Evolutionary conservation across 257 asterid genomes (phyloP).

Genomic region (Primulina tabacum): DNA sequence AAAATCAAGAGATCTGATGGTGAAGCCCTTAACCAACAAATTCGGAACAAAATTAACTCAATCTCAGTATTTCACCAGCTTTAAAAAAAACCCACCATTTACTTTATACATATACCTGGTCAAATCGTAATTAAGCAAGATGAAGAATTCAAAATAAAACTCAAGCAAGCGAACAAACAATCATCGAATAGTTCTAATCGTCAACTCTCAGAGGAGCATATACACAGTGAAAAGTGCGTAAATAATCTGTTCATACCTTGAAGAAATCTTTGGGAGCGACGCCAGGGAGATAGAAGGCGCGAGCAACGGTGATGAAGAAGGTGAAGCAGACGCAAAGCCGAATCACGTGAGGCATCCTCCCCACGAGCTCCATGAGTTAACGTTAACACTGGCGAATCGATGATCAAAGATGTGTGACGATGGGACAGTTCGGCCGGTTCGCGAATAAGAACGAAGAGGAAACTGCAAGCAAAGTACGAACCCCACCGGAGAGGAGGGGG

Average conservation of each 20-base stretch:
- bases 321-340: constrained; percentile 28
- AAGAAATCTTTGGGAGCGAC: constrained; percentile 87
- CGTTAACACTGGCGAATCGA: background rate
- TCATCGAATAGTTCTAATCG: background rate
- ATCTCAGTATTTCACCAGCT: background rate
- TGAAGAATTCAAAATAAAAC: background rate
- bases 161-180: constrained; percentile 8
- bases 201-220: background rate
- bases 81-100: background rate
- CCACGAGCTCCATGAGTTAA: constrained; percentile 25
- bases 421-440: constrained; percentile 15
- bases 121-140: background rate
- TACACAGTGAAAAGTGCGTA: background rate
- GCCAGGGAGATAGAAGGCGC: constrained; percentile 78
- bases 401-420: background rate
- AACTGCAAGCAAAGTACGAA: constrained; percentile 29
- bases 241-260: constrained; percentile 35
- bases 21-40: background rate
- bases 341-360: constrained; percentile 32
- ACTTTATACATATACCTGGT: background rate
- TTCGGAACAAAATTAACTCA: background rate
- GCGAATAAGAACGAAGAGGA: constrained; percentile 31
- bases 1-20: background rate
- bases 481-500: constrained; percentile 14
- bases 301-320: constrained; percentile 42